Evolutionary conservation across 2,329 filamentous ascomycete species (phyloP).

Genomic region (Leptographium wingfieldii): DNA sequence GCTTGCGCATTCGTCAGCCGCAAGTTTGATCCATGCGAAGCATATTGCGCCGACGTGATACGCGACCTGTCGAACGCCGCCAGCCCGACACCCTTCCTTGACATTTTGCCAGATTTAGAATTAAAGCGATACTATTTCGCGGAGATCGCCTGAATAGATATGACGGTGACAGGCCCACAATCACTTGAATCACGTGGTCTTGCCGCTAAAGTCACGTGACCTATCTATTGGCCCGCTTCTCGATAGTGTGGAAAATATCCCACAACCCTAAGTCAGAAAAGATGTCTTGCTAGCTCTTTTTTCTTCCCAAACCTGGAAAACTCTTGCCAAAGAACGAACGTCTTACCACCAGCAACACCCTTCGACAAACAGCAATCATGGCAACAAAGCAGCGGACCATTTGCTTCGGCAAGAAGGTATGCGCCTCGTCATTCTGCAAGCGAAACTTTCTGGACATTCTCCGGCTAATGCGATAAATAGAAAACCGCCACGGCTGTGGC

Average conservation of each 20-base stretch:
- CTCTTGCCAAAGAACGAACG: background rate
- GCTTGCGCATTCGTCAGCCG: slow-evolving; percentile 73
- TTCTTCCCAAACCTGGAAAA: slow-evolving; percentile 1
- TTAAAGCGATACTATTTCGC: background rate
- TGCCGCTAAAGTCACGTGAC: background rate
- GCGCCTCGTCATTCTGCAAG: slow-evolving; percentile 1
- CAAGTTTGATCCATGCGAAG: slow-evolving; percentile 77
- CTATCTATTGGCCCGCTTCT: background rate
- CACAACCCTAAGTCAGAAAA: slow-evolving; percentile 11
- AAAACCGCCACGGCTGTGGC: slow-evolving; percentile 82
- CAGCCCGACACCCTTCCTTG: slow-evolving; percentile 75
- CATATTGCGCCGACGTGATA: slow-evolving; percentile 79
- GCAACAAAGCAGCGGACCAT: slow-evolving; percentile 72
- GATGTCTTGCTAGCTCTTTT: slow-evolving; percentile 1
- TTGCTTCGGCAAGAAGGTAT: slow-evolving; percentile 91
- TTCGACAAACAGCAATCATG: slow-evolving; percentile 42
- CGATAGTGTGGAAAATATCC: slow-evolving; percentile 11
- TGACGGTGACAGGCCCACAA: background rate
- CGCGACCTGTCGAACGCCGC: slow-evolving; percentile 79
- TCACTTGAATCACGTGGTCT: background rate
- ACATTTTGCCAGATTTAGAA: slow-evolving; percentile 30
- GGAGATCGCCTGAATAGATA: background rate
- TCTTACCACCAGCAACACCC: slow-evolving; percentile 5
- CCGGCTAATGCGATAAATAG: slow-evolving; percentile 17
- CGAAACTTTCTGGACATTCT: no score